Conservation (phyloP, 2,329 filamentous ascomycete species). For the Lachnellula arida region DNA sequence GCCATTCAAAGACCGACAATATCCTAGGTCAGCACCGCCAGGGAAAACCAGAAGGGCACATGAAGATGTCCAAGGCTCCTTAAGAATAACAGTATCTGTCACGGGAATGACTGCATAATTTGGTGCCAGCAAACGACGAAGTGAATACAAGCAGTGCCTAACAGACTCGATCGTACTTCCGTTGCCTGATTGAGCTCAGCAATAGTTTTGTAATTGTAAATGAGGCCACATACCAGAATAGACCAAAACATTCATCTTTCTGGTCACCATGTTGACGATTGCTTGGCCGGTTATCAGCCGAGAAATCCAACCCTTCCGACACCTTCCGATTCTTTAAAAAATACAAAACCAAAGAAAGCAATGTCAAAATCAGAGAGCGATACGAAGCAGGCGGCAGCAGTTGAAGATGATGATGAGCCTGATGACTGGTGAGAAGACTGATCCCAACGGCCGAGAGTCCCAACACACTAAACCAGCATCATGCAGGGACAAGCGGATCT, state of each 20-base stretch:
- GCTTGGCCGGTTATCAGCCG: conserved; percentile 18
- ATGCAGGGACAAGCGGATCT: conserved; percentile 91
- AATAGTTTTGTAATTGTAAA: neutral
- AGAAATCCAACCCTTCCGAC: conserved; percentile 7
- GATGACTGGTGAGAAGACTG: conserved; percentile 74
- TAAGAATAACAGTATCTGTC: conserved; percentile 70
- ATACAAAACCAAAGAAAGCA: conserved; percentile 10
- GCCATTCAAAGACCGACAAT: conserved; percentile 84
- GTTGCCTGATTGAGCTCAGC: conserved; percentile 50
- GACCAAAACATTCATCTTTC: conserved; percentile 84
- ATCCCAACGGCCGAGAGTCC: conserved; percentile 11
- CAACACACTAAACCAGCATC: conserved; percentile 16
- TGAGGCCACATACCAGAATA: conserved; percentile 66
- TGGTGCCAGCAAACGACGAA: conserved; percentile 79
- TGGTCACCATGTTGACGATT: conserved; percentile 57
- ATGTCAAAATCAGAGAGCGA: conserved; percentile 31
- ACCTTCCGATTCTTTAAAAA: conserved; percentile 5
- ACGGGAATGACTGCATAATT: conserved; percentile 92
- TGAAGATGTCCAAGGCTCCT: conserved; percentile 84
- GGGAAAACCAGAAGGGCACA: conserved; percentile 90
- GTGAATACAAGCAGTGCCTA: conserved; percentile 79
- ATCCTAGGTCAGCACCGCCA: conserved; percentile 89
- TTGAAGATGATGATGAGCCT: conserved; percentile 74
- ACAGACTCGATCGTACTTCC: conserved; percentile 87
- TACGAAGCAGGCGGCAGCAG: conserved; percentile 29